A percentile compares a stretch with the other conserved stretches of the same genome.
Evolutionary conservation across 2,329 filamentous ascomycete genomes (phyloP).

Genomic region (Pseudocercospora eumusae): DNA sequence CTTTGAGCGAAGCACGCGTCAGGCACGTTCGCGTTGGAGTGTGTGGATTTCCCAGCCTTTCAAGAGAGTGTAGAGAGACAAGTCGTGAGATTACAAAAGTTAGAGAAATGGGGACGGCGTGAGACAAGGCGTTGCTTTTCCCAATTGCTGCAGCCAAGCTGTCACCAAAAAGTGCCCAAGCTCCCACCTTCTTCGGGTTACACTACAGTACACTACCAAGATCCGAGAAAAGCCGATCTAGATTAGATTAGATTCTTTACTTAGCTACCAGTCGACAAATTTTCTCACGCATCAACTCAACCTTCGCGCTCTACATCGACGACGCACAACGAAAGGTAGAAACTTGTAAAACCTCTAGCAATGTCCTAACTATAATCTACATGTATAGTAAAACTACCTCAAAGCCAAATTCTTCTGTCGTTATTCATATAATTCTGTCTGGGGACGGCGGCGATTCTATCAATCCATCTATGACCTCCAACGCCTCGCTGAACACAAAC

Average conservation of each 20-base stretch:
- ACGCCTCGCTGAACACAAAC: background rate
- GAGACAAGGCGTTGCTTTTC: background rate
- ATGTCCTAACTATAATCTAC: too few relatives aligned
- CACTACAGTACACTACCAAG: background rate
- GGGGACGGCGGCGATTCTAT: background rate
- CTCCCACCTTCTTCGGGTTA: background rate
- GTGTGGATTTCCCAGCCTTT: background rate
- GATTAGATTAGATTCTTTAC: background rate
- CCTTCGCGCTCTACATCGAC: too few relatives aligned
- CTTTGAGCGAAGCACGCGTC: constrained; percentile 4
- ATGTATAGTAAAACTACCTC: too few relatives aligned
- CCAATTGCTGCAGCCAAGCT: background rate
- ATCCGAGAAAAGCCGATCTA: background rate
- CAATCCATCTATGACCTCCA: background rate
- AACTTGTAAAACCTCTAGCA: too few relatives aligned
- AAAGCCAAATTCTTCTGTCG: too few relatives aligned
- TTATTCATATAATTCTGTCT: background rate
- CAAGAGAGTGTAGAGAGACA: background rate
- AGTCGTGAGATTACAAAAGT: background rate
- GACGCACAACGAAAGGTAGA: too few relatives aligned
- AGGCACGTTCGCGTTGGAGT: constrained; percentile 5
- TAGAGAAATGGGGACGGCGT: background rate
- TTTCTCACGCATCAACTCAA: too few relatives aligned
- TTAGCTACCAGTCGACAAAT: too few relatives aligned
- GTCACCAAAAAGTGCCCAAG: background rate